Base-by-base conservation (phyloP, 192 early-diverging fungal species). In the Coemansia sp. region DNA sequence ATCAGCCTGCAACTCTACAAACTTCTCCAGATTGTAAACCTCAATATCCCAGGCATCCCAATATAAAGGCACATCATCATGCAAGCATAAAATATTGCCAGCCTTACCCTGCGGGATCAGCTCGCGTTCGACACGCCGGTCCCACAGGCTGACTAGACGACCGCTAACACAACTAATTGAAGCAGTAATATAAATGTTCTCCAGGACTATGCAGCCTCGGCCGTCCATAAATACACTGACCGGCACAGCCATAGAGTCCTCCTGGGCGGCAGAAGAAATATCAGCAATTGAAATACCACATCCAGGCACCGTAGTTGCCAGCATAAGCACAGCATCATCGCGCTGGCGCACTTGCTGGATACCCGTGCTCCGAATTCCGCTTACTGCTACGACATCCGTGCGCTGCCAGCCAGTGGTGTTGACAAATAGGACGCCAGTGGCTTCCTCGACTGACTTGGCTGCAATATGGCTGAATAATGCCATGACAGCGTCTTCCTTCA, bases 1-100 rank as follows among this genome's bases (percentile, higher is more conserved):
- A 46, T 61, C 88, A 17, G 84, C 78, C 22, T 59, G 69, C 3
- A 88, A 87, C 52, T 87, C 86, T 29, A 73, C 74, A n/a, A 84
- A 85, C 71, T 94, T 98, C 68, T 97, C 93, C 23, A 94, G 79
- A 74, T 94, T 94, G 78, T 97, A 98, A 22, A 97, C 88, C 70
- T 99, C 96, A 25, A 97, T 92, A 62, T 89, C 79, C 75, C 90
- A 92, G 0, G 90, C 93, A 68, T 96, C 94, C 92, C 93, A 96
- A 75, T 84, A 91, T 23, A 94, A 64, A 17, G 91, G 92, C 50
- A 93, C 84, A 77, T 98, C 95, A 61, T 97, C 95, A 71, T 87
- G 93, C 55, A 95, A 66, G 39, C 85, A 84, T 60, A 96, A 87
- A 22, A 90, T 84, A 83, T 98, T 97, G 29, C 62, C 60, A 23